Evolutionary conservation across 106 monocot species (phyloP).

Genomic region (Alisma plantagoaquatica): DNA sequence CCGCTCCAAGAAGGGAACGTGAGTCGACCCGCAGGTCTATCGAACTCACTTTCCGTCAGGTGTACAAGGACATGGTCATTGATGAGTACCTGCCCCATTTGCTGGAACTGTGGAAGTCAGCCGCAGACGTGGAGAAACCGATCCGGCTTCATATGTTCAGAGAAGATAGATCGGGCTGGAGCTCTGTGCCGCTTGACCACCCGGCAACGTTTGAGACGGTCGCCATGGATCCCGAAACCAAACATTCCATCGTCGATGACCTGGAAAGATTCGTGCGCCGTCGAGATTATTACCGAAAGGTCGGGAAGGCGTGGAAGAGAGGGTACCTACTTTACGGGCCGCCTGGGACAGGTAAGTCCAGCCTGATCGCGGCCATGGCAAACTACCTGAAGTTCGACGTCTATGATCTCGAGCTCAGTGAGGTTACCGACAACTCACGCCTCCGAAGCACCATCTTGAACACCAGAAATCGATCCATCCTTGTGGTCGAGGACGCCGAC

Average conservation of each 20-base stretch:
- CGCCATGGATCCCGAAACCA: constrained; percentile 23
- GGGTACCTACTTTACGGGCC: constrained; percentile 24
- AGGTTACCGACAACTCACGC: constrained; percentile 14
- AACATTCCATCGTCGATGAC: constrained; percentile 25
- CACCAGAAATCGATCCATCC: constrained; percentile 26
- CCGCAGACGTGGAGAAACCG: constrained; percentile 1
- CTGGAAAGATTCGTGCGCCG: constrained; percentile 27
- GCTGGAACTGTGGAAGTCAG: constrained; percentile 10
- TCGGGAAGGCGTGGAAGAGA: constrained; percentile 16
- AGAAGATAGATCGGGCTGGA: constrained; percentile 7
- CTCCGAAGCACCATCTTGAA: constrained; percentile 18
- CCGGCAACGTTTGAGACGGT: too few relatives aligned
- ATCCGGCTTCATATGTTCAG: constrained; percentile 13
- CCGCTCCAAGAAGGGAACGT: neutral
- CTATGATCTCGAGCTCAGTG: too few relatives aligned
- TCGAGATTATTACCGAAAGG: too few relatives aligned
- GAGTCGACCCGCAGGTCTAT: neutral
- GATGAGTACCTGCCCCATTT: constrained; percentile 14
- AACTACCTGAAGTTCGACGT: too few relatives aligned
- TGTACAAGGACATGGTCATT: constrained; percentile 22
- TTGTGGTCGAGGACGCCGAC: constrained; percentile 42
- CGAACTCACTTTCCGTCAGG: constrained; percentile 13
- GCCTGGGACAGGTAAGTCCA: too few relatives aligned
- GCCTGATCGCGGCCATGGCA: too few relatives aligned
- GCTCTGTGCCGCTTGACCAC: constrained; percentile 31